phyloP scores from a whole-genome alignment of 257 asterid genomes.

The Solanum habrochaites region DNA sequence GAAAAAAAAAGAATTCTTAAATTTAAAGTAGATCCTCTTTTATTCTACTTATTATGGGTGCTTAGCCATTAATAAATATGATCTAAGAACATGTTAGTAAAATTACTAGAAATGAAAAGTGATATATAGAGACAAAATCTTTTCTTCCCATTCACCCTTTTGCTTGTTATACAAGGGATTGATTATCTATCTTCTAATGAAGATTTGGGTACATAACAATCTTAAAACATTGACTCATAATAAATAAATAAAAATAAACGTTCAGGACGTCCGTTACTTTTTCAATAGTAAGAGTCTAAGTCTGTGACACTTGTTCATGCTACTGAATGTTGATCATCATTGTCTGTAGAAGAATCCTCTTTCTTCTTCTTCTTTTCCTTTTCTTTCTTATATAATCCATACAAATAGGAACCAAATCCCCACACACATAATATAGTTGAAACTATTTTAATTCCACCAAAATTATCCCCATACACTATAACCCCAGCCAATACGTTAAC shows the following conservation, averaged over 20 bases:
- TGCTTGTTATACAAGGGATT: not conserved
- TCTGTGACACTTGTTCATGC: not conserved
- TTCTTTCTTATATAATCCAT: slow-evolving; percentile 26
- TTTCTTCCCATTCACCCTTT: not conserved
- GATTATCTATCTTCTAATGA: not conserved
- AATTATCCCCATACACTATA: slow-evolving; percentile 40
- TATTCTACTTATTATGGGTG: not conserved
- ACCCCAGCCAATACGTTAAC: slow-evolving; percentile 54
- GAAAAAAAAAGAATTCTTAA: not conserved
- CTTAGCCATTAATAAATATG: not conserved
- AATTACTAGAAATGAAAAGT: too few species aligned
- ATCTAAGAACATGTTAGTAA: too few species aligned
- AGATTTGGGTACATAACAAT: not conserved
- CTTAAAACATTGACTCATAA: not conserved
- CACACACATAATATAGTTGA: slow-evolving; percentile 48
- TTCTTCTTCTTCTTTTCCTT: not conserved
- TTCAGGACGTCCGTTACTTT: too few species aligned
- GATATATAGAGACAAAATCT: too few species aligned
- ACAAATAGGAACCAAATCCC: slow-evolving; percentile 58
- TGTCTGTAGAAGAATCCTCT: not conserved
- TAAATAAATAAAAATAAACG: not conserved
- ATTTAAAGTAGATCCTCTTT: not conserved
- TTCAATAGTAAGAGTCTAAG: too few species aligned
- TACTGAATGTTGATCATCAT: not conserved
- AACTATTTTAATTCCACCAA: slow-evolving; percentile 43